A percentile compares a stretch with the other conserved stretches of the same genome.
phyloP scores from a whole-genome alignment of 2,329 filamentous ascomycete genomes.

The Herpomyces periplanetae region DNA sequence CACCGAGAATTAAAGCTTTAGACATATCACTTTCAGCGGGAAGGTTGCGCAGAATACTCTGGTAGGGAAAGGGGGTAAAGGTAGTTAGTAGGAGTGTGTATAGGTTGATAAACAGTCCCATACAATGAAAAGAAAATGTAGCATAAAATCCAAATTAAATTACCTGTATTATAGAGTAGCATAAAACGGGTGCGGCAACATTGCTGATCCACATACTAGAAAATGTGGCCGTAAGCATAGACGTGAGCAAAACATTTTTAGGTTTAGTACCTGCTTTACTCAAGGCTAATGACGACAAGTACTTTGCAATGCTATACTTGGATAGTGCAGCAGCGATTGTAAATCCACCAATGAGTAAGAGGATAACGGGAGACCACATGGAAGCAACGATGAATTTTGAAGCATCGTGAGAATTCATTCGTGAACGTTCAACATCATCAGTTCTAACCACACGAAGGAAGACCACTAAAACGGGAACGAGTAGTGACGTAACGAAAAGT shows the following conservation, averaged over 20 bases:
- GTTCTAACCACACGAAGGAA: conserved; percentile 44
- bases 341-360: conserved; percentile 82
- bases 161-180: conserved; percentile 85
- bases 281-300: conserved; percentile 74
- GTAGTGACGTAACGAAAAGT: conserved; percentile 69
- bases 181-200: conserved; percentile 76
- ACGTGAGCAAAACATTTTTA: conserved; percentile 57
- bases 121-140: conserved; percentile 1
- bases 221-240: conserved; percentile 93
- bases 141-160: conserved; percentile 4
- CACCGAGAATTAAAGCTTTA: conserved; percentile 74
- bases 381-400: conserved; percentile 54
- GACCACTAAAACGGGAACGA: conserved; percentile 74
- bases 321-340: conserved; percentile 76
- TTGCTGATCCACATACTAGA: conserved; percentile 98
- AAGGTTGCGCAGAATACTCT: conserved; percentile 75
- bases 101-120: conserved; percentile 1
- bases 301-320: conserved; percentile 90
- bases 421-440: conserved; percentile 23
- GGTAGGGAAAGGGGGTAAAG: conserved; percentile 9
- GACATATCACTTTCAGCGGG: conserved; percentile 66
- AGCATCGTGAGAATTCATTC: conserved; percentile 39
- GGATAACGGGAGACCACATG: conserved; percentile 98
- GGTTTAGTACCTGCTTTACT: conserved; percentile 84
- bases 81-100: background rate